These are phyloP conservation scores for Lachnellula subtilissima DNA, from an alignment of 2,329 filamentous ascomycete species.

Conservation along the genomic window DNA sequence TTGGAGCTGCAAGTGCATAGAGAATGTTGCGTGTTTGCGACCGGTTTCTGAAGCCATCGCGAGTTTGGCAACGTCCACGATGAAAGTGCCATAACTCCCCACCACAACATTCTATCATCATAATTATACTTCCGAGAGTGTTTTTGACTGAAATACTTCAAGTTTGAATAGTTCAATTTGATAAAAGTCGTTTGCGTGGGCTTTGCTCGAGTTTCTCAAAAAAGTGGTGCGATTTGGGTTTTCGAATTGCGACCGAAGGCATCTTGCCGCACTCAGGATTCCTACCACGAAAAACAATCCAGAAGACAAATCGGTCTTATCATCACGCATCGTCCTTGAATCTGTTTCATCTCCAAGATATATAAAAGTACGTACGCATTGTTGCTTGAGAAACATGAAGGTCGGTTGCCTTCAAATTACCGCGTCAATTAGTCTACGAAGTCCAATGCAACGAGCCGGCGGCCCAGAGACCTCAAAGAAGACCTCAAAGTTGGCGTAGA, in stretches of 20 bases:
- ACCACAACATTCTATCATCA: slow-evolving; percentile 13
- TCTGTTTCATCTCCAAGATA: not conserved
- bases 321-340: not conserved
- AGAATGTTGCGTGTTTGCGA: slow-evolving; percentile 1
- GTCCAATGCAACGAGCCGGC: too few species aligned
- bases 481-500: too few species aligned
- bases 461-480: too few species aligned
- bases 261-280: not conserved
- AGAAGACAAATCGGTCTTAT: not conserved
- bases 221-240: slow-evolving; percentile 12
- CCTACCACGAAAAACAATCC: not conserved
- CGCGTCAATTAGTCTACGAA: too few species aligned
- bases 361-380: not conserved
- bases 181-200: slow-evolving; percentile 3
- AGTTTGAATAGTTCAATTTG: slow-evolving; percentile 1
- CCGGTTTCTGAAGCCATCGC: slow-evolving; percentile 22
- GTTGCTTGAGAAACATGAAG: not conserved
- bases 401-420: not conserved
- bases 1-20: slow-evolving; percentile 6
- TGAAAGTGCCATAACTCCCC: slow-evolving; percentile 3
- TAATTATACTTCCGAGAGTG: not conserved
- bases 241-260: slow-evolving; percentile 8
- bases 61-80: slow-evolving; percentile 11
- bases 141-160: slow-evolving; percentile 2
- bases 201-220: slow-evolving; percentile 1